These are phyloP conservation scores for Pisolithus tinctorius DNA, from an alignment of 768 basidiomycete genomes.

Conservation along the genomic window DNA sequence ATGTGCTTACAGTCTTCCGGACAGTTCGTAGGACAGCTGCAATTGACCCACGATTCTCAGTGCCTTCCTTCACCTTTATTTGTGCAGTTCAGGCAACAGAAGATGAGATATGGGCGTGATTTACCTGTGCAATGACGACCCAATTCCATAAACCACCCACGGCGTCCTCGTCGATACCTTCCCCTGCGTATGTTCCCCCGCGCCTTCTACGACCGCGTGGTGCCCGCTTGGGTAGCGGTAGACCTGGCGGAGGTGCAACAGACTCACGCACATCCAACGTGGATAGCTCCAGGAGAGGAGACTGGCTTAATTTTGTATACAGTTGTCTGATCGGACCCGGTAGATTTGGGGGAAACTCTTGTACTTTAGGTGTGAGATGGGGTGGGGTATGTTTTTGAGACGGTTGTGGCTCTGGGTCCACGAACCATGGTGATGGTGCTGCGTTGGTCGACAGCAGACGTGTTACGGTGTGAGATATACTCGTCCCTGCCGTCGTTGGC, in stretches of 20 bases:
- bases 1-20: conserved; percentile 56
- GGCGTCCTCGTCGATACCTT: conserved; percentile 44
- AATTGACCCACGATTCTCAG: conserved; percentile 71
- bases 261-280: conserved; percentile 51
- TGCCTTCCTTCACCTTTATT: conserved; percentile 73
- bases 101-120: background rate
- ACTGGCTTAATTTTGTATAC: conserved; percentile 48
- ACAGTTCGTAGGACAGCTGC: conserved; percentile 67
- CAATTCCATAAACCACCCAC: conserved; percentile 66
- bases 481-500: too few species aligned
- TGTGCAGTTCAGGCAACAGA: conserved; percentile 1
- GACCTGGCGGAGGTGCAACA: conserved; percentile 44
- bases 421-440: conserved; percentile 54
- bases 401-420: conserved; percentile 38
- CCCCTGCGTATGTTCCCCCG: conserved; percentile 62
- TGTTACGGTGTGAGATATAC: background rate
- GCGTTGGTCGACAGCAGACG: conserved; percentile 7
- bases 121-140: conserved; percentile 67
- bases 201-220: conserved; percentile 61
- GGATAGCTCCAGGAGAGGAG: conserved; percentile 64
- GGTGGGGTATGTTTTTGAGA: conserved; percentile 15
- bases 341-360: conserved; percentile 39
- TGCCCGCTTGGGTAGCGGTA: conserved; percentile 46
- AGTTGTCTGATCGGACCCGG: conserved; percentile 49
- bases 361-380: conserved; percentile 22